Conservation (phyloP, 169 alveolate genomes). For the Plasmodium gallinaceum region DNA sequence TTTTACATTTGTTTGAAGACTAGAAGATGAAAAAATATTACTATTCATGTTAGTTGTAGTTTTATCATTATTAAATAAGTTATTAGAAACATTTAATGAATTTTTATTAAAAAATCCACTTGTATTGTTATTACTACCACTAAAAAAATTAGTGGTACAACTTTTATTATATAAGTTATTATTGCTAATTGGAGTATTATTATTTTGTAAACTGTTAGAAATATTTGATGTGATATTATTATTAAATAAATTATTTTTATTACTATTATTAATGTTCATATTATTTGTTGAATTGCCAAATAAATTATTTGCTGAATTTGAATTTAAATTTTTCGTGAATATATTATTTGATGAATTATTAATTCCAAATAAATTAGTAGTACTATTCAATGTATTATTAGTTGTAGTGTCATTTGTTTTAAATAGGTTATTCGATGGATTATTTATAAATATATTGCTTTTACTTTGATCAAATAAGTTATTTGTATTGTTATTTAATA, state of each 20-base stretch:
- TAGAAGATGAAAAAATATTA: constrained; percentile 12
- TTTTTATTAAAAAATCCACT: constrained; percentile 6
- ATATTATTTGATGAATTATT: constrained; percentile 11
- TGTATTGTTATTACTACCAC: constrained; percentile 22
- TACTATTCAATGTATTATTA: background rate
- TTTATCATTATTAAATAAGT: constrained; percentile 14
- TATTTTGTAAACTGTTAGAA: constrained; percentile 17
- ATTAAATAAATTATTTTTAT: constrained; percentile 10
- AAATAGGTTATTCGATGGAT: background rate
- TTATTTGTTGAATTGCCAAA: background rate
- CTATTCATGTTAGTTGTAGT: background rate
- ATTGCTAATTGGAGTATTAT: background rate
- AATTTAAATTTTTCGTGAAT: background rate
- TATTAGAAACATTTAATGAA: constrained; percentile 20
- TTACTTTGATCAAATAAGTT: constrained; percentile 28
- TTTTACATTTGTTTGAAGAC: constrained; percentile 7
- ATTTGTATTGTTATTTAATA: background rate
- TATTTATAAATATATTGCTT: background rate
- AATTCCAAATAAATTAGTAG: constrained; percentile 1
- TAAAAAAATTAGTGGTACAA: constrained; percentile 8
- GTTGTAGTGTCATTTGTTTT: background rate
- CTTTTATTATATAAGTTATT: constrained; percentile 16
- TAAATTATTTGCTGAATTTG: background rate
- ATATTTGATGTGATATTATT: constrained; percentile 16
- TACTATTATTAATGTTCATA: constrained; percentile 20